Conservation (phyloP, 1,139 yeast species). For the Candida sp. region DNA sequence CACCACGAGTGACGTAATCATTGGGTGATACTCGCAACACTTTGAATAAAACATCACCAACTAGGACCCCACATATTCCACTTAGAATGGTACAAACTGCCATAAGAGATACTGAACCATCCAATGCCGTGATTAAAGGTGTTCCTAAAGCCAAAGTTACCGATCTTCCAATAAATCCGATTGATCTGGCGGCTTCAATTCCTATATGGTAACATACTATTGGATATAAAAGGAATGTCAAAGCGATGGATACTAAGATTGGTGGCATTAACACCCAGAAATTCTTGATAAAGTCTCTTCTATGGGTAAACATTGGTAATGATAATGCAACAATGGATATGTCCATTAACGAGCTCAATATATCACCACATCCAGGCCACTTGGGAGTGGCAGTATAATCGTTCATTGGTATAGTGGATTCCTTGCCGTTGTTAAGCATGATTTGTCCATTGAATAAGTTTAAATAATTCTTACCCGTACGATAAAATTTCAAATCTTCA, state of each 20-base stretch:
- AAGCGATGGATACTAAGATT: slow-evolving; percentile 50
- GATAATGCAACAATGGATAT: slow-evolving; percentile 73
- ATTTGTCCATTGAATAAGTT: slow-evolving; percentile 46
- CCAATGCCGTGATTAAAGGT: slow-evolving; percentile 62
- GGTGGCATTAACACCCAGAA: slow-evolving; percentile 60
- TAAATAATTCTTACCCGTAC: slow-evolving; percentile 67
- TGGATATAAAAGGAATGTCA: slow-evolving; percentile 68
- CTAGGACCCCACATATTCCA: slow-evolving; percentile 72
- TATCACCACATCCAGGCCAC: slow-evolving; percentile 84
- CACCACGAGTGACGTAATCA: slow-evolving; percentile 75
- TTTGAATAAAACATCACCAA: slow-evolving; percentile 51
- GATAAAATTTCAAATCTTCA: slow-evolving; percentile 50
- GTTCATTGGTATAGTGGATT: slow-evolving; percentile 7
- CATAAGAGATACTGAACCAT: slow-evolving; percentile 70
- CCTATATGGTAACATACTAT: slow-evolving; percentile 64
- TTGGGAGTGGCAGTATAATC: slow-evolving; percentile 35
- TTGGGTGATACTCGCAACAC: slow-evolving; percentile 51
- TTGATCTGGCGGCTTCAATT: slow-evolving; percentile 53
- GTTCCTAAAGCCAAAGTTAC: slow-evolving; percentile 81
- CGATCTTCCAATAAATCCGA: slow-evolving; percentile 78
- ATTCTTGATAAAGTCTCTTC: slow-evolving; percentile 59
- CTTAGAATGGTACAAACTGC: slow-evolving; percentile 78
- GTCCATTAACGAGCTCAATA: slow-evolving; percentile 68
- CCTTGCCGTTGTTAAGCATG: slow-evolving; percentile 26
- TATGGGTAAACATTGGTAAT: slow-evolving; percentile 73